These are phyloP conservation scores for Cyberlindnera samutprakarnensis DNA, from an alignment of 805 yeast species.

Conservation along the genomic window DNA sequence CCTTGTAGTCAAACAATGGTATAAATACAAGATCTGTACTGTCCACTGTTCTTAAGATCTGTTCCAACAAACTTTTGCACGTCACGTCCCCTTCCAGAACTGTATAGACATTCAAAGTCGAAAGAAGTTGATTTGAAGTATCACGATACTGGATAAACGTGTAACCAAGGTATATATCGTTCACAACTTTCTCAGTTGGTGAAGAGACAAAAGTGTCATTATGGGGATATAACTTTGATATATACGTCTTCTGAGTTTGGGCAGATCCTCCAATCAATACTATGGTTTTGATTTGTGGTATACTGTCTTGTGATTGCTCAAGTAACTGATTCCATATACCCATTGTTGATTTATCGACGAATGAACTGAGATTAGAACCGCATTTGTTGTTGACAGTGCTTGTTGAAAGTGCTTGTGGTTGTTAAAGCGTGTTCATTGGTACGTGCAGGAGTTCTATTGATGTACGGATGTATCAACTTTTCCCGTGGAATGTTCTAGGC, in stretches of 20 bases:
- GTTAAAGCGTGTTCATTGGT: too few relatives aligned
- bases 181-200: too few relatives aligned
- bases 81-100: slow-evolving; percentile 3
- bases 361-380: slow-evolving; percentile 10
- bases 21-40: slow-evolving; percentile 8
- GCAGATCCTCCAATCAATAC: background rate
- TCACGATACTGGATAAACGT: slow-evolving; percentile 15
- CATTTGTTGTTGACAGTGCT: slow-evolving; percentile 3
- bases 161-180: slow-evolving; percentile 13
- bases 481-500: too few relatives aligned
- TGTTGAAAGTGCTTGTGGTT: background rate
- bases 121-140: slow-evolving; percentile 7
- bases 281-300: too few relatives aligned
- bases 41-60: background rate
- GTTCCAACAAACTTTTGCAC: background rate
- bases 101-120: slow-evolving; percentile 15
- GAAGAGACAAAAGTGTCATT: background rate
- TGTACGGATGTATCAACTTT: too few relatives aligned
- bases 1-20: slow-evolving; percentile 13
- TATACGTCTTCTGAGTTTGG: background rate
- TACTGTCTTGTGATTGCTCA: too few relatives aligned
- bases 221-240: too few relatives aligned
- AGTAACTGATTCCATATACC: background rate
- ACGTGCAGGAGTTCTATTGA: too few relatives aligned
- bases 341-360: slow-evolving; percentile 7